Conservation (phyloP, 2,329 filamentous ascomycete genomes). For the Epicoccum sorghinum region DNA sequence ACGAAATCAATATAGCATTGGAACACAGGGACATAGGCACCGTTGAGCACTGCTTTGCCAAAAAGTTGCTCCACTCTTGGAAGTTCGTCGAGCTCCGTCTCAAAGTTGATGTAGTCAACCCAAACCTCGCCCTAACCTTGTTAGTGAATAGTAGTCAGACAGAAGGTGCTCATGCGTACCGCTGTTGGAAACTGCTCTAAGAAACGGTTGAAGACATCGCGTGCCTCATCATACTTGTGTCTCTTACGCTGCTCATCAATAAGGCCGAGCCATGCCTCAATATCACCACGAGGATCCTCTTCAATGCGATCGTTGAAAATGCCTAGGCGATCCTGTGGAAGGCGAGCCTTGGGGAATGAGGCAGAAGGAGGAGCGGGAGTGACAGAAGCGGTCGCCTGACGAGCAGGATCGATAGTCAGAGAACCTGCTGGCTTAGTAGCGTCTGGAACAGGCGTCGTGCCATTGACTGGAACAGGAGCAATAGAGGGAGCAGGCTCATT, state of each 20-base stretch:
- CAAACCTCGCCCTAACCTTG: constrained; percentile 86
- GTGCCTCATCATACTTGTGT: constrained; percentile 80
- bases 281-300: constrained; percentile 89
- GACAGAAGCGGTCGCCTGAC: constrained; percentile 49
- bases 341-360: constrained; percentile 56
- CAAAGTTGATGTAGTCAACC: constrained; percentile 87
- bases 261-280: constrained; percentile 88
- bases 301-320: constrained; percentile 89
- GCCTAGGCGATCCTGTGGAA: constrained; percentile 75
- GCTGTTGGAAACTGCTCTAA: constrained; percentile 86
- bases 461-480: constrained; percentile 58
- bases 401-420: constrained; percentile 39
- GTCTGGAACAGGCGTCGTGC: constrained; percentile 47
- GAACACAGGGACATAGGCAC: constrained; percentile 88
- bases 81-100: constrained; percentile 85
- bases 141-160: constrained; percentile 16
- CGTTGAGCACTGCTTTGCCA: constrained; percentile 74
- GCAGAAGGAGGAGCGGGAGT: constrained; percentile 37
- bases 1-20: constrained; percentile 95
- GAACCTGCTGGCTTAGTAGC: constrained; percentile 43
- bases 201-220: constrained; percentile 83
- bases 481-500: constrained; percentile 56
- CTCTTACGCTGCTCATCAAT: constrained; percentile 84
- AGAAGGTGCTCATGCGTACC: constrained; percentile 64
- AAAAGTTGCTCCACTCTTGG: constrained; percentile 83